Evolutionary conservation across 192 early-diverging fungal genomes (phyloP), one percentile per base, ranked within the genome.

Genomic region (Irineochytrium annulatum): DNA sequence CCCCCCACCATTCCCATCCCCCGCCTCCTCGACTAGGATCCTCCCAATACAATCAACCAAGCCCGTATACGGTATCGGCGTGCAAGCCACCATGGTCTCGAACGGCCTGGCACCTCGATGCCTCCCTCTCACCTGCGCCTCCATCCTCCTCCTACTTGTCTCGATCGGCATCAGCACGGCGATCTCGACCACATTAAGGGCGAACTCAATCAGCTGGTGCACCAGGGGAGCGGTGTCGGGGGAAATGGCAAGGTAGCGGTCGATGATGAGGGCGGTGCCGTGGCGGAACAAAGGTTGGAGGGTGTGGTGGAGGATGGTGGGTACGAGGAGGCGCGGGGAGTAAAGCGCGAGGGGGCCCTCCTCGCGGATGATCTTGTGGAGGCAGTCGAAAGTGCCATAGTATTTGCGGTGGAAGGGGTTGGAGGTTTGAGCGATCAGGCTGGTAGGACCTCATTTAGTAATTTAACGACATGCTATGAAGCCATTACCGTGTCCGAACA

Each of bases 351-450:
- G 34, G 14, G 86, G 55, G 0, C 88, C 87, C 77, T 99, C 96
- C 60, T 99, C 96, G 4, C 70, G 63, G 14, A 86, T 51, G 19
- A 99, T 88, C 3, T 89, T 92, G 2, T 71, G 60, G 24, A 96
- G 74, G 35, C 81, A 82, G 70, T 93, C 76, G 27, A 83, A 60
- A 13, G 82, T 57, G 14, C 90, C 86, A 2, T 24, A 20, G 77
- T 99, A 99, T 68, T 99, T 99, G 26, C 86, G 78, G 54, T 91
- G 87, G 34, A 80, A 60, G 1, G 89, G 90, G 32, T 86, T 83
- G 2, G 83, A 68, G 13, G 92, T 86, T 72, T 98, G 96, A 3
- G 94, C 89, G 19, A 92, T 75, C 52, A 95, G 69, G 34, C 93
- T 87, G 35, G 51, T 37, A 44, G 11, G 19, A 20, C 14, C 32